phyloP scores from a whole-genome alignment of 345 rosid species.

The Cochlearia excelsa region DNA sequence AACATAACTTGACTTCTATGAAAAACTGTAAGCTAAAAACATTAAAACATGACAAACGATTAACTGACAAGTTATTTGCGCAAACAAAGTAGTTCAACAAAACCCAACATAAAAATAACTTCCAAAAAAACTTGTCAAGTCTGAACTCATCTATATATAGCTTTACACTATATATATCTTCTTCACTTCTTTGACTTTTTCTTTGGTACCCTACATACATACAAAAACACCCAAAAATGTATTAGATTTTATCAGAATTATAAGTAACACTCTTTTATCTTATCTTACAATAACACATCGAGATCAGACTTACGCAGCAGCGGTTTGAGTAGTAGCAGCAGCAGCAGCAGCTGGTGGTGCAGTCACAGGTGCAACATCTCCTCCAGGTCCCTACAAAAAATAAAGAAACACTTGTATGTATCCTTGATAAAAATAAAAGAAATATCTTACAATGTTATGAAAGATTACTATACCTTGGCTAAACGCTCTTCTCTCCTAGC shows the following conservation, averaged over 20 bases:
- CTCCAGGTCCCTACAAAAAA: slow-evolving; percentile 31
- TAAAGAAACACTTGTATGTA: background rate
- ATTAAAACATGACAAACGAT: slow-evolving; percentile 1
- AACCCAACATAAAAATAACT: slow-evolving; percentile 21
- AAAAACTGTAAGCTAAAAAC: background rate
- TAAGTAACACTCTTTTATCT: background rate
- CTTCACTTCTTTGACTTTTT: slow-evolving; percentile 40
- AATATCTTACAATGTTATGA: no score
- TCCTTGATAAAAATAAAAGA: background rate
- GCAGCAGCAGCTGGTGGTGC: slow-evolving; percentile 26
- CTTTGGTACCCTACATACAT: slow-evolving; percentile 24
- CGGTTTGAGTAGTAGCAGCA: slow-evolving; percentile 7
- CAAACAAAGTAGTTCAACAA: slow-evolving; percentile 28
- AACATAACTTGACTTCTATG: no score
- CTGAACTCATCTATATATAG: slow-evolving; percentile 17
- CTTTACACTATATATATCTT: slow-evolving; percentile 7
- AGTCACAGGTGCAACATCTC: slow-evolving; percentile 24
- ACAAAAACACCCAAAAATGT: background rate
- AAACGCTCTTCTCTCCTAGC: slow-evolving; percentile 41
- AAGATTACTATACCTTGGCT: slow-evolving; percentile 21
- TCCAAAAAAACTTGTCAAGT: slow-evolving; percentile 29
- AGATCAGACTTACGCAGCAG: slow-evolving; percentile 23
- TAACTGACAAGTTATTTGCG: slow-evolving; percentile 26
- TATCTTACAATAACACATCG: no score
- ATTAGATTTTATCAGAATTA: background rate